Evolutionary conservation across 805 yeast species (phyloP), one percentile per base, ranked within the genome.

Genomic region (Wickerhamiella musiphila): DNA sequence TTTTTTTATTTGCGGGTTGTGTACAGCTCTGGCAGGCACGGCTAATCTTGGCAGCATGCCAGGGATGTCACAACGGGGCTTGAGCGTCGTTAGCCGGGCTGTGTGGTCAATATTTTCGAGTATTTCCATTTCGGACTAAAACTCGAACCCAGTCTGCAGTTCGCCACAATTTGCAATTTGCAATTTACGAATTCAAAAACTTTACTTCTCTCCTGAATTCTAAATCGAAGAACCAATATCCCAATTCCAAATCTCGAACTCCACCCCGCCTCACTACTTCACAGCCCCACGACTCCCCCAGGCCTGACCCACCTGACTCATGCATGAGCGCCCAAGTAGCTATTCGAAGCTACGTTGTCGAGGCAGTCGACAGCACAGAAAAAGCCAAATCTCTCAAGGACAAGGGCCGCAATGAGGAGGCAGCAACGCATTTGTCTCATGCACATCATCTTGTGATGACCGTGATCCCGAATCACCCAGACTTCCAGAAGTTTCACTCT

Each of bases 391-490:
- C 21, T 8, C 14, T 37, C n/a, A 36, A 37, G 17, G 15, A 16
- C 21, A 18, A n/a, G 34, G 40, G 11, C 41, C 41, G n/a, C 21
- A 21, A 8, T 21, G 33, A 21, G 35, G 42, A 7, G 36, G 35
- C 24, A 35, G 20, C 22, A 18, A 33, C 18, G 32, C 27, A 17
- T 23, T 31, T 20, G 29, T 22, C 18, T 6, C 21, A 20, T 13
- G 28, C 21, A 27, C 19, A 26, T 32, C 34, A 36, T 30, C 18
- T 41, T 33, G 31, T 37, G 32, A 24, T 16, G 15, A 22, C 31
- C 33, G 6, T 23, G 6, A 32, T 32, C n/a, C 35, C 35, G 18
- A 11, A 16, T 18, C 16, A 19, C 17, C 35, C 35, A 13, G 16
- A 14, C 13, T 32, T 22, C 18, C 14, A 22, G 18, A 26, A 26